phyloP scores from a whole-genome alignment of 2,329 filamentous ascomycete genomes.

The Fusarium graminum region DNA sequence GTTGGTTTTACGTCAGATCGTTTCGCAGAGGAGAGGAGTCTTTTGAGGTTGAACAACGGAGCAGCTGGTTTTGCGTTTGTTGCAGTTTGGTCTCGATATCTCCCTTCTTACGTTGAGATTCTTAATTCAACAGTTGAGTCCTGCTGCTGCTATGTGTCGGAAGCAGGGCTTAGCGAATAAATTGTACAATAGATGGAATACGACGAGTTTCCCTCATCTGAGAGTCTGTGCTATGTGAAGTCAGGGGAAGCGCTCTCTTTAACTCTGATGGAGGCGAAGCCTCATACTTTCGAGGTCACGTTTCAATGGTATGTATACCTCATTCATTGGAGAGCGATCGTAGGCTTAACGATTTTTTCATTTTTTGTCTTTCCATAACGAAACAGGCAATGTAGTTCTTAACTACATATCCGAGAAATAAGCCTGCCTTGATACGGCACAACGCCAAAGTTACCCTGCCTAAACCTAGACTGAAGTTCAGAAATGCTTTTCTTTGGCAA shows the following conservation, averaged over 20 bases:
- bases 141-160: neutral
- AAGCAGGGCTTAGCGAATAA: constrained; percentile 6
- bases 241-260: too few relatives aligned
- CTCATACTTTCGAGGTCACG: too few relatives aligned
- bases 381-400: constrained; percentile 39
- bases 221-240: neutral
- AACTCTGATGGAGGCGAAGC: neutral
- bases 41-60: constrained; percentile 34
- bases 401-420: constrained; percentile 42
- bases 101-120: constrained; percentile 19
- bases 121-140: neutral
- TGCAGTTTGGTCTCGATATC: constrained; percentile 42
- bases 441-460: constrained; percentile 46
- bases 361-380: constrained; percentile 44
- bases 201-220: constrained; percentile 16
- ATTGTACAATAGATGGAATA: constrained; percentile 46
- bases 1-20: constrained; percentile 44
- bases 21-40: constrained; percentile 27
- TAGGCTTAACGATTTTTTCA: constrained; percentile 41
- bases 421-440: constrained; percentile 37
- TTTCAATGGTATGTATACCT: constrained; percentile 1
- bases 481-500: constrained; percentile 40
- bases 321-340: constrained; percentile 7
- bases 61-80: constrained; percentile 48
- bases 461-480: constrained; percentile 41